Evolutionary conservation across 768 basidiomycete genomes (phyloP).

Genomic region (Agaricus subrufescens): DNA sequence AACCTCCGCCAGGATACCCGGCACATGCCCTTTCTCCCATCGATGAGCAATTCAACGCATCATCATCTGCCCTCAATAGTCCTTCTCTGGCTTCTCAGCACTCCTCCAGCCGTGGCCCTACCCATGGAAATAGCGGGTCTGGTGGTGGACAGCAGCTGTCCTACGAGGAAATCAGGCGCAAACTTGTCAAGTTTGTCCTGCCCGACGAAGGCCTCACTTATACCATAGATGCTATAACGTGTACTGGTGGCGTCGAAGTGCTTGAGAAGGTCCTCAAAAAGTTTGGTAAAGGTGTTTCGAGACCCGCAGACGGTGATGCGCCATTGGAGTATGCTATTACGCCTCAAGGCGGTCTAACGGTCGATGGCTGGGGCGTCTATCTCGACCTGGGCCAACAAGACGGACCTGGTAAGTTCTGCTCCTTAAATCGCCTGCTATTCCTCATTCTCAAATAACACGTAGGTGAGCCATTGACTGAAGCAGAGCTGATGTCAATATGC

Average conservation of each 20-base stretch:
- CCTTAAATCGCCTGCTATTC: background rate
- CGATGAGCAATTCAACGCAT: slow-evolving; percentile 48
- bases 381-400: slow-evolving; percentile 56
- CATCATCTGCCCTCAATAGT: slow-evolving; percentile 28
- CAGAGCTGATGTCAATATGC: slow-evolving; percentile 78
- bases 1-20: slow-evolving; percentile 27
- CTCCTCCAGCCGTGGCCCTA: slow-evolving; percentile 58
- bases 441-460: slow-evolving; percentile 8
- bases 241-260: slow-evolving; percentile 78
- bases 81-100: slow-evolving; percentile 50
- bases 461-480: slow-evolving; percentile 79
- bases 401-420: slow-evolving; percentile 40
- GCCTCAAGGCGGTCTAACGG: slow-evolving; percentile 64
- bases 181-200: slow-evolving; percentile 83
- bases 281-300: slow-evolving; percentile 62
- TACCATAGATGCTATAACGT: slow-evolving; percentile 79
- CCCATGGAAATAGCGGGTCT: slow-evolving; percentile 25
- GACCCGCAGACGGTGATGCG: slow-evolving; percentile 42
- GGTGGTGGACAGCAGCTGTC: slow-evolving; percentile 23
- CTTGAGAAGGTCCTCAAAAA: slow-evolving; percentile 88
- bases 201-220: slow-evolving; percentile 76
- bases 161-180: slow-evolving; percentile 75
- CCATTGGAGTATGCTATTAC: background rate
- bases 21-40: slow-evolving; percentile 64
- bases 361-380: slow-evolving; percentile 90